A percentile compares a stretch with the other conserved stretches of the same genome.
phyloP scores from a whole-genome alignment of 768 basidiomycete species.

The Pleurotus tuoliensis region DNA sequence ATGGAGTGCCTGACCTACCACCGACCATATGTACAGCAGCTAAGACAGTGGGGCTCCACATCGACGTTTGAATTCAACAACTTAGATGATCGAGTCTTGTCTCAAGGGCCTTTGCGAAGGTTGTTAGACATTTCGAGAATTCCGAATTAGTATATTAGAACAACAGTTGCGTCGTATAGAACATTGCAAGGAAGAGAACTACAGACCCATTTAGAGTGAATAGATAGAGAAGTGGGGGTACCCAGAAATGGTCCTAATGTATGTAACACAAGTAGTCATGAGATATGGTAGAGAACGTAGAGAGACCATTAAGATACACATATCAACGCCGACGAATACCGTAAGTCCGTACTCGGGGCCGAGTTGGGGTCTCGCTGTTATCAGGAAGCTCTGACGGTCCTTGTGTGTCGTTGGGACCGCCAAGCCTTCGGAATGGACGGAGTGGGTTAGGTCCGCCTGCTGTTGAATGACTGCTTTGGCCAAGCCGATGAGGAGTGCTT shows the following conservation, averaged over 20 bases:
- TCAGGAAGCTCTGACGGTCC: conserved; percentile 28
- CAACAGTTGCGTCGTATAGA: conserved; percentile 2
- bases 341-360: conserved; percentile 47
- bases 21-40: no score
- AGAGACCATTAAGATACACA: not conserved
- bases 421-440: conserved; percentile 15
- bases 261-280: not conserved
- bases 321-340: conserved; percentile 43
- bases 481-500: not conserved
- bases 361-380: conserved; percentile 54
- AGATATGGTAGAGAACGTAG: not conserved
- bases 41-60: no score
- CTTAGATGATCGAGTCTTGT: no score
- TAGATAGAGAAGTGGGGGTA: not conserved
- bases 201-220: not conserved
- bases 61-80: no score
- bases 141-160: conserved; percentile 4
- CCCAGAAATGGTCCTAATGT: not conserved
- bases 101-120: no score
- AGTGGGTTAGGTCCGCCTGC: not conserved
- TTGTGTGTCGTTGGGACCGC: conserved; percentile 21
- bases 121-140: not conserved
- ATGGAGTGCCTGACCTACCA: no score
- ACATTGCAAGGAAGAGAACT: not conserved
- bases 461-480: conserved; percentile 17